These are phyloP conservation scores for Exophiala sideris DNA, from an alignment of 2,329 filamentous ascomycete species.

Conservation along the genomic window DNA sequence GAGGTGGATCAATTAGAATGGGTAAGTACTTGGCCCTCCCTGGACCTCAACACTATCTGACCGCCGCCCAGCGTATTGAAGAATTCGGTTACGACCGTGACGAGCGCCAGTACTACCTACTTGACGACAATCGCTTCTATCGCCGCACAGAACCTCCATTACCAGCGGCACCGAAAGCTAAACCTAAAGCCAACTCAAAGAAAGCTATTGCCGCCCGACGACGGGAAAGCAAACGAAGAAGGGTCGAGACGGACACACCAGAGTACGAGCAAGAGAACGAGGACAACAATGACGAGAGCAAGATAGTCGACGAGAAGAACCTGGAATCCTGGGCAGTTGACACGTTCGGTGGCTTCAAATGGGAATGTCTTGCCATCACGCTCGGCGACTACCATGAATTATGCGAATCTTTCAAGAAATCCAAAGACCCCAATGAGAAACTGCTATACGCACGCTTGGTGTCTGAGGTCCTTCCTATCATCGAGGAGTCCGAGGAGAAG, in stretches of 20 bases:
- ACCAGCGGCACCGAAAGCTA: constrained; percentile 52
- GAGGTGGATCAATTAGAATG: constrained; percentile 78
- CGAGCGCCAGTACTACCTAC: constrained; percentile 81
- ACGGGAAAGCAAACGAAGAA: constrained; percentile 69
- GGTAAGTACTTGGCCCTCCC: constrained; percentile 54
- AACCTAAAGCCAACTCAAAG: constrained; percentile 63
- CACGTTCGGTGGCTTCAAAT: constrained; percentile 71
- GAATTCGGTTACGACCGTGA: constrained; percentile 76
- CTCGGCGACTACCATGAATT: constrained; percentile 73
- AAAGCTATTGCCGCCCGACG: constrained; percentile 59
- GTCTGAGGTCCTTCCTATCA: constrained; percentile 75
- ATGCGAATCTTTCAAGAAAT: constrained; percentile 67
- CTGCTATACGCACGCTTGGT: constrained; percentile 67
- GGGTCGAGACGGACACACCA: constrained; percentile 36
- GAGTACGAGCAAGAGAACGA: constrained; percentile 44
- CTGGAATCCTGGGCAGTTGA: constrained; percentile 49
- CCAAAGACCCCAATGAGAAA: constrained; percentile 81
- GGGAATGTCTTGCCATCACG: constrained; percentile 87
- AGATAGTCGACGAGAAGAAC: constrained; percentile 38
- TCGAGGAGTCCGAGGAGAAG: constrained; percentile 70
- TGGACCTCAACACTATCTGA: constrained; percentile 2
- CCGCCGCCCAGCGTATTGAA: constrained; percentile 40
- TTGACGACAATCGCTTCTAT: constrained; percentile 93
- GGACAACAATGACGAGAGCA: constrained; percentile 37
- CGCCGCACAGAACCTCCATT: constrained; percentile 73